Evolutionary conservation across 352 stramenopile genomes (phyloP), one percentile per base, ranked within the genome.

Genomic region (Phytophthora palmivora): DNA sequence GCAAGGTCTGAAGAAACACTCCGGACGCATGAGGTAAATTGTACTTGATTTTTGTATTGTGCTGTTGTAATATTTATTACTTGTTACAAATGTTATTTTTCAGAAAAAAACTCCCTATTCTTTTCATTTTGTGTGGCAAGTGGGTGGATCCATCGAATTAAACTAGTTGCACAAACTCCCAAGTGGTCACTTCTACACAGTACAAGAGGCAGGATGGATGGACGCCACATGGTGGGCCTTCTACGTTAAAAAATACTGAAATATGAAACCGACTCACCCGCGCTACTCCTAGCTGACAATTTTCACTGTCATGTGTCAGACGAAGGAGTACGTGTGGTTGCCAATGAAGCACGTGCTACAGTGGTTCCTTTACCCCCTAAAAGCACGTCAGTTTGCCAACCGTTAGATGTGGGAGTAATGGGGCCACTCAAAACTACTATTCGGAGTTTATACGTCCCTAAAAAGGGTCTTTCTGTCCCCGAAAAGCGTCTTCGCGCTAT

Each of bases 241-340:
- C 37, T 50, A 55, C 16, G 30, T 36, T 37, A 50, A 55, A 42
- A 60, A 6, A 1, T 60, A 7, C 12, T 67, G 46, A 47, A 67
- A 28, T 67, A 39, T 41, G 24, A 61, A 26, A 42, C 61, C 22
- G 41, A 54, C 4, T 12, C 11, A 24, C 49, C 58, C 11, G 43
- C 51, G 6, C 16, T 72, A n/a, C 49, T 72, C 26, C 52, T 67
- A 41, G 44, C 63, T 3, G 58, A 68, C 42, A 69, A 65, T 52
- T n/a, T n/a, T n/a, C n/a, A n/a, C n/a, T n/a, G n/a, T n/a, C n/a
- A n/a, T n/a, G n/a, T n/a, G n/a, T n/a, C n/a, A n/a, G n/a, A n/a
- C n/a, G n/a, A n/a, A n/a, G n/a, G n/a, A n/a, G n/a, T n/a, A n/a
- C n/a, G n/a, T n/a, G 45, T 59, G 19, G 48, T 62, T 19, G 44